phyloP scores from a whole-genome alignment of 2,329 filamentous ascomycete genomes.

The Fusarium staphyleae region DNA sequence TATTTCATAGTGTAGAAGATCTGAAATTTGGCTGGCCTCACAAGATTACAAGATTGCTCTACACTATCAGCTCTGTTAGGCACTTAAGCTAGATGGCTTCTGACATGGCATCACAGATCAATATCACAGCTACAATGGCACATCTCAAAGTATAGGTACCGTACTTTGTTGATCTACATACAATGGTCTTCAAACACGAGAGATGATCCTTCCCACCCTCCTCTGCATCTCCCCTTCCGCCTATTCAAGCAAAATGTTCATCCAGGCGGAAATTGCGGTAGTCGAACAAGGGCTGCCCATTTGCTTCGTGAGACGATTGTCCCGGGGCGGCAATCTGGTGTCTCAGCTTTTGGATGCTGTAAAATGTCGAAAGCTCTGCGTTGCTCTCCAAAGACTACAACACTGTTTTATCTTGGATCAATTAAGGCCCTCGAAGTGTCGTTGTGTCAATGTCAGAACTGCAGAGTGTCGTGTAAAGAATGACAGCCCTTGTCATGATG shows the following conservation, averaged over 20 bases:
- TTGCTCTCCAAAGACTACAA: too few relatives aligned
- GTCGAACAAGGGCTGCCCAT: too few relatives aligned
- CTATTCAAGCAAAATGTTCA: not conserved
- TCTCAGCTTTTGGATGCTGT: not conserved
- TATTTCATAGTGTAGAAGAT: too few relatives aligned
- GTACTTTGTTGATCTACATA: conserved; percentile 1
- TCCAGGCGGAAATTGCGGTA: not conserved
- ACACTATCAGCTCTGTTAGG: too few relatives aligned
- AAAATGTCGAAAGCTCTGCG: too few relatives aligned
- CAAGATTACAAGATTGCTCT: too few relatives aligned
- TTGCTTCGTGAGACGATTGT: not conserved
- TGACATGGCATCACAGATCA: not conserved
- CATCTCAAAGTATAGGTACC: not conserved
- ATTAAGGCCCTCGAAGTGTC: too few relatives aligned
- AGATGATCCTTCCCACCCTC: conserved; percentile 3
- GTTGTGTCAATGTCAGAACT: too few relatives aligned
- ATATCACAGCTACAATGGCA: not conserved
- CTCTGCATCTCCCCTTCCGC: conserved; percentile 3
- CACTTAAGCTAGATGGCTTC: too few relatives aligned
- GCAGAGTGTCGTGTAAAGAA: too few relatives aligned
- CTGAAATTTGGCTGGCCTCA: too few relatives aligned
- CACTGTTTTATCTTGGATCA: too few relatives aligned
- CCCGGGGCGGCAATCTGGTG: not conserved
- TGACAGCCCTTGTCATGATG: not conserved
- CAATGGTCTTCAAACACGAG: not conserved